Conservation (phyloP, 1,284 basidiomycete genomes). For the Mrakiaceae sp. region DNA sequence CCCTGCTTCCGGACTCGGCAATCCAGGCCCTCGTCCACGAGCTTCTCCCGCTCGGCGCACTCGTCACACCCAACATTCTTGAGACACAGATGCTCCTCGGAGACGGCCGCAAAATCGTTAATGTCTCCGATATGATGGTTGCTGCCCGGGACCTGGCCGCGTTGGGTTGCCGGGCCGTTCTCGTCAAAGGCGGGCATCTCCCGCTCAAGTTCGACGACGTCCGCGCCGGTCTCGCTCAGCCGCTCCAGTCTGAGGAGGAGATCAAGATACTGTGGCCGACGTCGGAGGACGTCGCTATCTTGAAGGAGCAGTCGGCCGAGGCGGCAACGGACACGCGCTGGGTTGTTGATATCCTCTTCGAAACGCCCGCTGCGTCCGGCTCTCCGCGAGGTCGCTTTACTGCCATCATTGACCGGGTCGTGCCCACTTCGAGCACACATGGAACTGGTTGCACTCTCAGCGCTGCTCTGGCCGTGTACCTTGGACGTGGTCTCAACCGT, state of each 20-base stretch:
- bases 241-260: not conserved
- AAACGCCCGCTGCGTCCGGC: constrained; percentile 20
- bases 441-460: constrained; percentile 90
- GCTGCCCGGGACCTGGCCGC: constrained; percentile 47
- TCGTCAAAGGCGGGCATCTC: constrained; percentile 84
- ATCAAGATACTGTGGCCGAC: constrained; percentile 18
- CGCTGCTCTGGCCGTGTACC: constrained; percentile 61
- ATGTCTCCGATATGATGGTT: constrained; percentile 51
- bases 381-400: constrained; percentile 22
- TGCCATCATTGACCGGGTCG: constrained; percentile 53
- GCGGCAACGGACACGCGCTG: not conserved
- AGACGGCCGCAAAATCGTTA: constrained; percentile 34
- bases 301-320: not conserved
- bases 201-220: constrained; percentile 42
- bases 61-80: constrained; percentile 79
- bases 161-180: constrained; percentile 48
- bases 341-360: constrained; percentile 67
- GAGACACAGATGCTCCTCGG: constrained; percentile 62
- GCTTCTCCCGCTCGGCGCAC: constrained; percentile 57
- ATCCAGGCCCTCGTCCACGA: constrained; percentile 48
- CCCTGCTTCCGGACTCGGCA: constrained; percentile 57
- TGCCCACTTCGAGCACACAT: constrained; percentile 67
- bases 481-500: constrained; percentile 43
- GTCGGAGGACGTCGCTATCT: constrained; percentile 3
- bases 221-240: constrained; percentile 14